Evolutionary conservation across 805 yeast genomes (phyloP).

Genomic region (Saccharomycopsis olivae): DNA sequence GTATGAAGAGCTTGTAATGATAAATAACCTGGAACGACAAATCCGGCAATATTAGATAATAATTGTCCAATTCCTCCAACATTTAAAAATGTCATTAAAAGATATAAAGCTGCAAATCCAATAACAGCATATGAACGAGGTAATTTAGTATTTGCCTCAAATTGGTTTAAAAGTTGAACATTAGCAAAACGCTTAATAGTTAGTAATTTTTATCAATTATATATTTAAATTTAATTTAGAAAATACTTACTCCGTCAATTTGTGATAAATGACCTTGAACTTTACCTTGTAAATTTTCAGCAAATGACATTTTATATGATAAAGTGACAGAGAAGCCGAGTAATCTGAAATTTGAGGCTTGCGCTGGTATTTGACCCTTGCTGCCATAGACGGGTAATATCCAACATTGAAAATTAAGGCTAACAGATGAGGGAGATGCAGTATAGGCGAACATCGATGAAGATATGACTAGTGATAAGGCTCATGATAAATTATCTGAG

Average conservation of each 20-base stretch:
- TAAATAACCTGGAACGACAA: constrained; percentile 80
- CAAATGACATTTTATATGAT: constrained; percentile 9
- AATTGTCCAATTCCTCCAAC: constrained; percentile 93
- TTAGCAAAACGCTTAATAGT: constrained; percentile 23
- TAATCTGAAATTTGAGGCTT: too few species aligned
- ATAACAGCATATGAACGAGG: constrained; percentile 84
- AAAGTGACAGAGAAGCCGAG: neutral
- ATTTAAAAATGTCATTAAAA: constrained; percentile 74
- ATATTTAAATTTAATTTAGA: neutral
- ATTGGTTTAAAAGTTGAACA: constrained; percentile 27
- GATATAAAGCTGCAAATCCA: constrained; percentile 54
- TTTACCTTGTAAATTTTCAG: constrained; percentile 7
- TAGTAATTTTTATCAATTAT: neutral
- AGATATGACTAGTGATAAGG: neutral
- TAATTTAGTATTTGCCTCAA: constrained; percentile 35
- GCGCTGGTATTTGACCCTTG: too few species aligned
- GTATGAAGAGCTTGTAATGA: constrained; percentile 81
- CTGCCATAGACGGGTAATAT: too few species aligned
- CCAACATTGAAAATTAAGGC: too few species aligned
- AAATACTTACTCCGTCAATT: constrained; percentile 18
- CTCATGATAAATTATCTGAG: neutral
- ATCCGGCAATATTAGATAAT: constrained; percentile 85
- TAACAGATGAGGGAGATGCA: too few species aligned
- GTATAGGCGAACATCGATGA: too few species aligned
- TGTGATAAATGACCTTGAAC: constrained; percentile 18